Evolutionary conservation across 2,329 filamentous ascomycete genomes (phyloP), one percentile per base, ranked within the genome.

Genomic region (Ophiocordyceps camponoti-rufipedis): DNA sequence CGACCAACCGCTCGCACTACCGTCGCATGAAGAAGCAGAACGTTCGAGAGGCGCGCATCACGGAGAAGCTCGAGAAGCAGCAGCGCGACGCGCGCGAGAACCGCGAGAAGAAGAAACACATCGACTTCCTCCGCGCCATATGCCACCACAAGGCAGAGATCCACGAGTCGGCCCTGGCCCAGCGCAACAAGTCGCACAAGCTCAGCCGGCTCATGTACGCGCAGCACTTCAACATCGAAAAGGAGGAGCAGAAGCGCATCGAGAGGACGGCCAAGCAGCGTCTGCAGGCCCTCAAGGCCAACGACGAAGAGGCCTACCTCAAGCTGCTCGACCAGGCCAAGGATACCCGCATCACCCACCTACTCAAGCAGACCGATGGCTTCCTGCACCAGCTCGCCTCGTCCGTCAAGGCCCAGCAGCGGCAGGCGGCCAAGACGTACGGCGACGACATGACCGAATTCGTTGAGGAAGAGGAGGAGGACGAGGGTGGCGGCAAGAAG

Each of bases 301-400:
- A 98, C 78, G 91, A 98, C 62, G 91, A 98, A 68, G 91, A 96
- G 67, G 94, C 91, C 1, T 98, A 98, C 62, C 77, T 98, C 65
- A 95, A 95, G 65, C 74, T 98, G 58, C 81, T 98, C 56, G 91
- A 94, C 58, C 89, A 98, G 64, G 91, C 91, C 57, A 98, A 98
- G 71, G 91, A 98, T 69, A 96, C 89, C 38, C 89, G 91, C 80
- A 98, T 98, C 52, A 94, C 91, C 9, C 91, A 98, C 62, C 69
- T 98, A 57, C 81, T 98, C 55, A 86, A 85, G 59, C 91, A 98
- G 66, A 98, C 91, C 44, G 89, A 98, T 62, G 88, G 88, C 45
- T 98, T 98, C 78, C 73, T 98, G 67, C 83, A 88, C 54, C 89
- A 96, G 63, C 81, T 98, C 49, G 88, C 93, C 43, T 82, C 85